Conservation (phyloP, 2,329 filamentous ascomycete species). For the Ophioceras dolichostomum region DNA sequence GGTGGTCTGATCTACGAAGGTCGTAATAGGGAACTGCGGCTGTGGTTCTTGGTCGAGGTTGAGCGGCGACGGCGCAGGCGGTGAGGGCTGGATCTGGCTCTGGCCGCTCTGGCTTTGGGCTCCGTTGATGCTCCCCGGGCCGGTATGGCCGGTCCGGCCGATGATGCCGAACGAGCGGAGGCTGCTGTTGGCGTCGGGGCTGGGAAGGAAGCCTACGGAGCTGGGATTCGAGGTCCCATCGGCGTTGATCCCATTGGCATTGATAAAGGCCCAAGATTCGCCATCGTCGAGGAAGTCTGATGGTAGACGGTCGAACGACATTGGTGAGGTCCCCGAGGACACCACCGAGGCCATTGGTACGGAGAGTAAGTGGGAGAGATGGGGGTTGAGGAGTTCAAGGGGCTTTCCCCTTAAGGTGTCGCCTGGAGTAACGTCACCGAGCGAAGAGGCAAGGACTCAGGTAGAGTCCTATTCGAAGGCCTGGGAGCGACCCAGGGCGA, state of each 20-base stretch:
- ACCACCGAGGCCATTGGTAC: conserved; percentile 26
- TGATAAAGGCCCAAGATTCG: conserved; percentile 29
- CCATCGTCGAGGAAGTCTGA: conserved; percentile 25
- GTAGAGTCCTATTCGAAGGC: too few species aligned
- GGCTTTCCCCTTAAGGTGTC: too few species aligned
- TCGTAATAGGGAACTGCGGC: background rate
- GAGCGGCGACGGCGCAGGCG: conserved; percentile 28
- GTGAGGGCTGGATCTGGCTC: conserved; percentile 18
- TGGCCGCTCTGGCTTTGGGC: conserved; percentile 24
- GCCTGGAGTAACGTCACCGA: too few species aligned
- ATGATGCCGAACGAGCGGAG: conserved; percentile 37
- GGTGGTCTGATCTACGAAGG: too few species aligned
- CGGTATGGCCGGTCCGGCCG: conserved; percentile 18
- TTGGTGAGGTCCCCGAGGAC: conserved; percentile 24
- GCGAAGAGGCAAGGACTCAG: too few species aligned
- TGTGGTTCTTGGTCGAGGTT: conserved; percentile 21
- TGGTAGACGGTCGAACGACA: conserved; percentile 23
- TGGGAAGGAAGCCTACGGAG: conserved; percentile 32
- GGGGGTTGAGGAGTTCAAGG: too few species aligned
- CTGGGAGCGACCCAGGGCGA: too few species aligned
- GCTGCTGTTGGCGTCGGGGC: conserved; percentile 37
- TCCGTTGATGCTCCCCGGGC: conserved; percentile 18
- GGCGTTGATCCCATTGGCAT: conserved; percentile 26
- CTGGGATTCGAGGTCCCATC: conserved; percentile 20
- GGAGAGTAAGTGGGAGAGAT: too few species aligned